Conservation (phyloP, 2,329 filamentous ascomycete genomes). For the Microdochium paspali region DNA sequence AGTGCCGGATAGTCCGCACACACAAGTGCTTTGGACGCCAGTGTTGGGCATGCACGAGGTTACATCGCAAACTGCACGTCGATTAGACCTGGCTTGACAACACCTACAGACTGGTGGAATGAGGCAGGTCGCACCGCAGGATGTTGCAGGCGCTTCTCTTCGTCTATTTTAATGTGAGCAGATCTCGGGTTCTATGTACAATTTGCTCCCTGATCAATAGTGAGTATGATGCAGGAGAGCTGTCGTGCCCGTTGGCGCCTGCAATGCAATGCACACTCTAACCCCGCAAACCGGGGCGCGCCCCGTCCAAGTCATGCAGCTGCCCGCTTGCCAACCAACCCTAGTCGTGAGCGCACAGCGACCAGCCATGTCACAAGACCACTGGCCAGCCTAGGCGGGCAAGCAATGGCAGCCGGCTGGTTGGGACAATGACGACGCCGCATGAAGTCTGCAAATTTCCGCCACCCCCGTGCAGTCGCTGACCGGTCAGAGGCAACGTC, state of each 20-base stretch:
- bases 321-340: neutral
- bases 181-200: neutral
- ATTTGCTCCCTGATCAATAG: neutral
- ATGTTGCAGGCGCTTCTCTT: too few relatives aligned
- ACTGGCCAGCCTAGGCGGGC: neutral
- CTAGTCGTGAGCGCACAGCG: neutral
- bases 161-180: too few relatives aligned
- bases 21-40: too few relatives aligned
- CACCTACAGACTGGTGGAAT: too few relatives aligned
- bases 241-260: neutral
- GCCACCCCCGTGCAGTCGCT: neutral
- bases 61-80: too few relatives aligned
- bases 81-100: too few relatives aligned
- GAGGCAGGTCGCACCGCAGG: too few relatives aligned
- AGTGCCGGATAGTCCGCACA: too few relatives aligned
- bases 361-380: neutral
- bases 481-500: neutral
- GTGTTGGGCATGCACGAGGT: too few relatives aligned
- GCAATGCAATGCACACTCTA: neutral
- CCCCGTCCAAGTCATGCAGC: too few relatives aligned
- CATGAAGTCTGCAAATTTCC: neutral
- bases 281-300: neutral
- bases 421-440: neutral
- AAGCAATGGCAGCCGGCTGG: neutral
- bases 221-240: neutral